Base-by-base conservation (phyloP, 768 basidiomycete species). In the Suillus occidentalis region DNA sequence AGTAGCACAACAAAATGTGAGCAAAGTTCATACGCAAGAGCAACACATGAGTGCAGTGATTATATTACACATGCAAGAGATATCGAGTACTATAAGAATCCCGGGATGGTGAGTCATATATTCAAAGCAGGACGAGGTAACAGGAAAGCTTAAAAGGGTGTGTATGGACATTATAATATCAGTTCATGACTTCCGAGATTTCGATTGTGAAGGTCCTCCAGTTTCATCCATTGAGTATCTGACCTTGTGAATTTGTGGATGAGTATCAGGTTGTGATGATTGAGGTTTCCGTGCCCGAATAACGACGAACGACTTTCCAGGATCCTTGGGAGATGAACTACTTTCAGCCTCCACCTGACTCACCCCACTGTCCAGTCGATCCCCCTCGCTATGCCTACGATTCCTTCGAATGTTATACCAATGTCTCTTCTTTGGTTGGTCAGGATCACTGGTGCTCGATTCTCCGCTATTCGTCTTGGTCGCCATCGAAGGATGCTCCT, bases 381-480 rank as follows among this genome's bases (percentile, higher is more conserved):
- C 81, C 52, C 86, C 85, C 65, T 83, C 87, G 69, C 87, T 89
- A 65, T 88, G 83, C 40, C 84, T 82, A 59, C 89, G 82, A 71
- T 80, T 81, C 65, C 86, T 82, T 42, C 87, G 80, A 25, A 90
- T 72, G 61, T 85, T 85, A 71, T 86, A 90, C 90, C 90, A 92
- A n/a, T 82, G 82, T 71, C 83, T 87, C 81, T 87, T 89, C 78
- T 80, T 88, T 39, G 83, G 82, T 67, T 82, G 82, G 56, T 73
- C 77, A 13, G 74, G 79, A 61, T 81, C 84, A 57, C 79, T 81
- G 60, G 79, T 82, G 66, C 80, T 80, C 22, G 65, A 40, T 42
- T 25, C 47, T 22, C 22, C 37, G 1, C 52, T 63, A 59, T 4
- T 68, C 70, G 12, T 66, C 68, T 10, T 59, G 40, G 64, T 36